Evolutionary conservation across 225 moss, liverwort and hornwort species (phyloP).

Genomic region (Takakia lepidozioides): DNA sequence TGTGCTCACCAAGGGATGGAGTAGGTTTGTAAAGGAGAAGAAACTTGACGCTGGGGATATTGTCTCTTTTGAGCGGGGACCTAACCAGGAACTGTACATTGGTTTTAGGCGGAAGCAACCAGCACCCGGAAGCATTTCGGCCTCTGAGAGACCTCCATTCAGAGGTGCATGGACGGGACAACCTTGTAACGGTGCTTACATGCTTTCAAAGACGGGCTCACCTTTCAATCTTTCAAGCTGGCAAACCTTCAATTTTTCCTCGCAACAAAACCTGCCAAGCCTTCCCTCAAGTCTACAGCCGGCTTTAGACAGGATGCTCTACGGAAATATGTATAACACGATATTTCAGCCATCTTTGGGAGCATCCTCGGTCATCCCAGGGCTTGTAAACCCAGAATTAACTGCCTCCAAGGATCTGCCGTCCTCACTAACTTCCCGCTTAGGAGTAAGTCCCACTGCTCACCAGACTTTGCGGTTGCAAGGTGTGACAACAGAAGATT

Average conservation of each 20-base stretch:
- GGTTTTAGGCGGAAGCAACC: constrained; percentile 80
- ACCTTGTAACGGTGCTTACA: background rate
- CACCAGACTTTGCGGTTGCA: constrained; percentile 22
- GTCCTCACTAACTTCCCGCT: too few species aligned
- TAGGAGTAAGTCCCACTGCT: too few species aligned
- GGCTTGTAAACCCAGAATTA: constrained; percentile 17
- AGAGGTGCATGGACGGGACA: constrained; percentile 14
- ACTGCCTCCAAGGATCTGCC: too few species aligned
- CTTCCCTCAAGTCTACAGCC: too few species aligned
- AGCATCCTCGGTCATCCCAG: too few species aligned
- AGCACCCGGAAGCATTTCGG: constrained; percentile 12
- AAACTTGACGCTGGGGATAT: constrained; percentile 97
- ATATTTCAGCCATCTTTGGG: too few species aligned
- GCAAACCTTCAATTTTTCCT: too few species aligned
- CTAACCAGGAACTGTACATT: constrained; percentile 82
- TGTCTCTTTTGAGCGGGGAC: constrained; percentile 85
- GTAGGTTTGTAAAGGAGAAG: constrained; percentile 97
- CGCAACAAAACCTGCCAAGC: too few species aligned
- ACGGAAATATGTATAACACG: too few species aligned
- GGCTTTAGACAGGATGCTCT: too few species aligned
- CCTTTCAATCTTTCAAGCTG: too few species aligned
- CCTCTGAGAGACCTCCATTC: constrained; percentile 37
- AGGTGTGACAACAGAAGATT: constrained; percentile 34
- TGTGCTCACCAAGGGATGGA: constrained; percentile 98
- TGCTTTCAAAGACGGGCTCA: too few species aligned